Evolutionary conservation across 2,329 filamentous ascomycete genomes (phyloP).

Genomic region (Aureobasidium sp.): DNA sequence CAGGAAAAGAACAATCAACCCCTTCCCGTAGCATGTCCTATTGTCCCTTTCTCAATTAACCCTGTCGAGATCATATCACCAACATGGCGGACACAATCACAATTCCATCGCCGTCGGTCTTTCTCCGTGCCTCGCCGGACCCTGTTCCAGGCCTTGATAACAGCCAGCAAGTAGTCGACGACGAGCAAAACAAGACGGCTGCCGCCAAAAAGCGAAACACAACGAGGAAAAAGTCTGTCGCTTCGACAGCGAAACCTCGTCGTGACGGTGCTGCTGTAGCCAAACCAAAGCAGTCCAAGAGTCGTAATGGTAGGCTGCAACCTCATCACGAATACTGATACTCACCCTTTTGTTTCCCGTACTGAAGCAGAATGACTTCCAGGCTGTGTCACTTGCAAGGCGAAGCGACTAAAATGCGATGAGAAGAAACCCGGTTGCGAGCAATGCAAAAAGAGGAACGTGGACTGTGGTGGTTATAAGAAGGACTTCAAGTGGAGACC

Average conservation of each 20-base stretch:
- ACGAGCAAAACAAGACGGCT: constrained; percentile 20
- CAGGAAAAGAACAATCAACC: constrained; percentile 9
- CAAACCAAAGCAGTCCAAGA: constrained; percentile 68
- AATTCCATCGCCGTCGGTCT: constrained; percentile 53
- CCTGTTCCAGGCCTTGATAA: constrained; percentile 23
- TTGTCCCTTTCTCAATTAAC: not conserved
- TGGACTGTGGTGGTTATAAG: constrained; percentile 63
- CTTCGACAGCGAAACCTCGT: constrained; percentile 20
- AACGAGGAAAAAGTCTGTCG: constrained; percentile 20
- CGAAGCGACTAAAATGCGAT: constrained; percentile 66
- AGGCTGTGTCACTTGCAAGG: constrained; percentile 69
- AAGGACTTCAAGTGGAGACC: constrained; percentile 71
- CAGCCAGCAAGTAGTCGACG: constrained; percentile 21
- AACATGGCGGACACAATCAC: constrained; percentile 50
- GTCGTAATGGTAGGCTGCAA: constrained; percentile 56
- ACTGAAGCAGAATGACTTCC: constrained; percentile 20
- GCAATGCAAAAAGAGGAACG: constrained; percentile 58
- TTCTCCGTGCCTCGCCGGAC: constrained; percentile 34
- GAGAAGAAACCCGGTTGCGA: constrained; percentile 62
- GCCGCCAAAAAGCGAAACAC: constrained; percentile 18
- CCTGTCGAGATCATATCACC: constrained; percentile 13
- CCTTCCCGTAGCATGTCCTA: constrained; percentile 7
- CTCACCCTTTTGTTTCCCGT: not conserved
- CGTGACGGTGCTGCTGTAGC: constrained; percentile 32
- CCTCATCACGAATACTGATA: not conserved